Evolutionary conservation across 805 yeast species (phyloP), one percentile per base, ranked within the genome.

Genomic region (Brettanomyces anomalus): DNA sequence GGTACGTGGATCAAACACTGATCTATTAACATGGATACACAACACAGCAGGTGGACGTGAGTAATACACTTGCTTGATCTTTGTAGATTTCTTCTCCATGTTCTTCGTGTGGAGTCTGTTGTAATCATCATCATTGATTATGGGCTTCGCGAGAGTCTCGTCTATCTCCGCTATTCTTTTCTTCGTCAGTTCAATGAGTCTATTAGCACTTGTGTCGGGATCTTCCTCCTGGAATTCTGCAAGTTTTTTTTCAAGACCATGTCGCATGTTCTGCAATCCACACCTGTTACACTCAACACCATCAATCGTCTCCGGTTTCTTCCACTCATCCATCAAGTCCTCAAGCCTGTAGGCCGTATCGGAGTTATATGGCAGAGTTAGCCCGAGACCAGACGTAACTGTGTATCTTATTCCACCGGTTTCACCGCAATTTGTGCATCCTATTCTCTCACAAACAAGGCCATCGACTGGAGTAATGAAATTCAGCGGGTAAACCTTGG

Each of bases 221-320:
- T 47, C 40, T 8, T 38, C 36, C 15, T 46, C 47, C 34, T 43
- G 33, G 37, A 51, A 53, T 18, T 49, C 52, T 3, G 53, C 51
- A 4, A 71, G 41, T 47, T 72, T 72, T 14, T 60, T 66, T 16
- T 52, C 41, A 30, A 81, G 61, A 48, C 71, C 77, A n/a, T 68
- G 71, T 41, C 62, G 64, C 11, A 85, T 80, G 45, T 79, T 79
- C 24, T 61, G 60, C 50, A 90, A 68, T 3, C 94, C 90, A 67
- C 97, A 90, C 54, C 97, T 72, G 56, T 89, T 87, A 67, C 98
- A 90, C 61, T 88, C 90, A 32, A 90, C 98, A 37, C 88, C 96
- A 50, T 86, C 89, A 45, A 90, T 88, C 18, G 84, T 76, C 57
- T 90, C 98, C 33, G 89, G 85, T 44, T 76, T 71, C 5, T 71